phyloP scores from a whole-genome alignment of 768 basidiomycete species.

The Suillus subluteus region DNA sequence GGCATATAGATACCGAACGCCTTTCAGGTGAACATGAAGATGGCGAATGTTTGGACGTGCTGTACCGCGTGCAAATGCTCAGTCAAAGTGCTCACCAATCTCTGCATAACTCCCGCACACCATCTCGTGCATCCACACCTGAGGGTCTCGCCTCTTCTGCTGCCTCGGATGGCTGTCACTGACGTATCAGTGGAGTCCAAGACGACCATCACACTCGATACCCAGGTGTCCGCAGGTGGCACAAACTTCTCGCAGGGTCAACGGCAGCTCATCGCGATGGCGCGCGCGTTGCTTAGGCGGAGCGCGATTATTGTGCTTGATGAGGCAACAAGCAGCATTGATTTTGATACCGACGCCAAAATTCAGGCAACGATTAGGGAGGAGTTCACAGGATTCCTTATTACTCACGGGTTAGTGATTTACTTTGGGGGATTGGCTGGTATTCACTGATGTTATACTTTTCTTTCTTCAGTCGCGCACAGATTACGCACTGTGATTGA shows the following conservation, averaged over 20 bases:
- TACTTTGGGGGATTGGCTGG: not conserved
- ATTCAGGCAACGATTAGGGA: conserved; percentile 88
- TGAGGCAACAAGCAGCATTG: conserved; percentile 86
- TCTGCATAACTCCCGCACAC: conserved; percentile 51
- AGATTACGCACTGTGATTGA: conserved; percentile 79
- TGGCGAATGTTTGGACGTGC: conserved; percentile 76
- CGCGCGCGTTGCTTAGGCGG: conserved; percentile 72
- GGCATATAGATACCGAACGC: not conserved
- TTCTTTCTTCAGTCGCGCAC: conserved; percentile 54
- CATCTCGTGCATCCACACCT: conserved; percentile 49
- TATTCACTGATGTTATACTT: conserved; percentile 10
- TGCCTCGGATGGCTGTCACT: conserved; percentile 46
- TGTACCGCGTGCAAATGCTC: conserved; percentile 82
- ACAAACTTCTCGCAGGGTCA: conserved; percentile 94
- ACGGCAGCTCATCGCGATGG: conserved; percentile 86
- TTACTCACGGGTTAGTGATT: conserved; percentile 64
- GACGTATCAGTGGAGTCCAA: conserved; percentile 52
- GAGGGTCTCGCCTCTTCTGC: conserved; percentile 45
- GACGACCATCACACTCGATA: conserved; percentile 66
- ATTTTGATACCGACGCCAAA: conserved; percentile 87
- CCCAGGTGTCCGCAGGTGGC: conserved; percentile 83
- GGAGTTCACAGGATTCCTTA: conserved; percentile 77
- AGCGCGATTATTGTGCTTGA: conserved; percentile 79
- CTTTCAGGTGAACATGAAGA: conserved; percentile 73
- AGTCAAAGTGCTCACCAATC: conserved; percentile 51